Conservation (phyloP, 176 grass and related monocot species). For the Avena atlantica region DNA sequence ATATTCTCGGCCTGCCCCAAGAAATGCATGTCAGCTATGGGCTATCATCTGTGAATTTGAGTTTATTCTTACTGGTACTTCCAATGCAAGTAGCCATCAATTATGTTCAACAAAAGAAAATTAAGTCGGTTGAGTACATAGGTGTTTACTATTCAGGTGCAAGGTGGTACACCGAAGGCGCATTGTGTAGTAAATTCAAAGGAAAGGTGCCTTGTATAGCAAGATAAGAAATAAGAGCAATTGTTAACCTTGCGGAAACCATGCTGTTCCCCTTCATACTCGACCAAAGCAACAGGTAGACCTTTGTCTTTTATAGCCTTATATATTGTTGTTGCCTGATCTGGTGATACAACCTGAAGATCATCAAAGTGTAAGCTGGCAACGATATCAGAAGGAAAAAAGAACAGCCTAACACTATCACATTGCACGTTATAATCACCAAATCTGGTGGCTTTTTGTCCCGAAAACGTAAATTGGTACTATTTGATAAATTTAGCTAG, state of each 20-base stretch:
- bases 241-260: conserved; percentile 83
- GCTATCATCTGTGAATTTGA: neutral
- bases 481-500: no score
- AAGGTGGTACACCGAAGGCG: neutral
- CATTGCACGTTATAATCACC: neutral
- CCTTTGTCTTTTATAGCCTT: conserved; percentile 87
- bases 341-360: conserved; percentile 76
- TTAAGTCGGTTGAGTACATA: neutral
- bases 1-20: conserved; percentile 86
- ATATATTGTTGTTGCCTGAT: conserved; percentile 86
- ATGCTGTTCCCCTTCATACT: conserved; percentile 96
- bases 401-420: neutral
- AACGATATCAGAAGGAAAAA: conserved; percentile 29
- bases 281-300: conserved; percentile 88
- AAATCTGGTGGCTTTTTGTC: no score
- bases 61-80: neutral
- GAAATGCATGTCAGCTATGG: neutral
- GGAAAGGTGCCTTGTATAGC: neutral
- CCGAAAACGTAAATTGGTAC: no score
- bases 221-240: conserved; percentile 5
- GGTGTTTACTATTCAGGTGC: neutral
- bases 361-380: conserved; percentile 18
- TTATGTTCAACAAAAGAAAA: conserved; percentile 2
- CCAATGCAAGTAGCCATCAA: neutral
- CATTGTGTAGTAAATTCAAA: neutral